Percentiles rank a stretch among this genome's conserved stretches.
phyloP scores from a whole-genome alignment of 2,329 filamentous ascomycete species.

The Colletotrichum sp. region DNA sequence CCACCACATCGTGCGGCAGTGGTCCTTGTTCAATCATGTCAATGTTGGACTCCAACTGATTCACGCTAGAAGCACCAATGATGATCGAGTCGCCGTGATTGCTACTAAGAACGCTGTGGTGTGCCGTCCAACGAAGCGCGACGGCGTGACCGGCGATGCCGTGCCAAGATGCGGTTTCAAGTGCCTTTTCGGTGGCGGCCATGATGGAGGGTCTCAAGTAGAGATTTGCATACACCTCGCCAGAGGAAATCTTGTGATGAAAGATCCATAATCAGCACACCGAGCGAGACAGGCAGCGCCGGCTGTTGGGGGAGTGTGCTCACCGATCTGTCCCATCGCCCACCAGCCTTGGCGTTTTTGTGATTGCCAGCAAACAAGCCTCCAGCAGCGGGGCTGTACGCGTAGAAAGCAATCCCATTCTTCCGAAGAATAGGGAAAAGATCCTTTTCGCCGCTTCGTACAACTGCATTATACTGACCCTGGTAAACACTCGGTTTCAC shows the following conservation, averaged over 20 bases:
- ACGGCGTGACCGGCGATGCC: slow-evolving; percentile 43
- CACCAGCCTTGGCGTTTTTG: slow-evolving; percentile 20
- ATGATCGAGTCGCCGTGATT: slow-evolving; percentile 39
- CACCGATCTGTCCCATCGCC: slow-evolving; percentile 30
- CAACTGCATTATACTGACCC: slow-evolving; percentile 51
- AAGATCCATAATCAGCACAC: background rate
- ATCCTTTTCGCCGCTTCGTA: slow-evolving; percentile 43
- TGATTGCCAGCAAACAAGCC: slow-evolving; percentile 21
- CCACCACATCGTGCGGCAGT: slow-evolving; percentile 38
- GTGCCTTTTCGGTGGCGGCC: slow-evolving; percentile 28
- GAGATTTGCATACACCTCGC: slow-evolving; percentile 26
- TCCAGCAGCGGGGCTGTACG: slow-evolving; percentile 43
- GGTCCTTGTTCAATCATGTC: slow-evolving; percentile 42
- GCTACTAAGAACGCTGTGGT: slow-evolving; percentile 36
- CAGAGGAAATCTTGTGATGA: background rate
- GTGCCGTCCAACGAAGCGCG: slow-evolving; percentile 44
- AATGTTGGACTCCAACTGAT: slow-evolving; percentile 39
- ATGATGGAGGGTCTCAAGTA: slow-evolving; percentile 34
- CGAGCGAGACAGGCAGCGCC: background rate
- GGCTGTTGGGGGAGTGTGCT: background rate
- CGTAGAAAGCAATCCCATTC: slow-evolving; percentile 47
- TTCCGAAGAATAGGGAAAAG: slow-evolving; percentile 47
- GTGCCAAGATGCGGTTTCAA: slow-evolving; percentile 31
- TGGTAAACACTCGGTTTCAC: slow-evolving; percentile 51
- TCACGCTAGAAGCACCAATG: slow-evolving; percentile 35